Evolutionary conservation across 768 basidiomycete species (phyloP), one percentile per base, ranked within the genome.

Genomic region (Serendipita sp.): DNA sequence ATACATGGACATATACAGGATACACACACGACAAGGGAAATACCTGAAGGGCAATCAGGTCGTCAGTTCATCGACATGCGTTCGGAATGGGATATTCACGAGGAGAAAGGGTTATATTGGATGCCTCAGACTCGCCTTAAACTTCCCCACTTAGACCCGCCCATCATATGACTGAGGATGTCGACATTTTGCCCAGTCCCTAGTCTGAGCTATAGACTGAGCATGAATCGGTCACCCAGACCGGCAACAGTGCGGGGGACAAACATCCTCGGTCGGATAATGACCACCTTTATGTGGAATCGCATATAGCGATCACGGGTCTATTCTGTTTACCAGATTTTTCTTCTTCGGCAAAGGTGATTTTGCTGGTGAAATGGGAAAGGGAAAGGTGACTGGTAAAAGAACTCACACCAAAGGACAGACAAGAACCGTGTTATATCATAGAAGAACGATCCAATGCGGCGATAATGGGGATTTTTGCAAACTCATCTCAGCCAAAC

Each of bases 101-200:
- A 62, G 10, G 31, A n/a, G n/a, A 34, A 62, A 62, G 18, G 18
- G 13, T 15, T 10, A 31, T 34, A 18, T 6, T 23, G 40, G 10
- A 27, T 23, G 52, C 77, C 84, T 90, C 88, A 87, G 88, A 81
- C 88, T 91, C 88, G 88, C 88, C 88, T 91, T 91, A 78, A 80
- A 74, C 69, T 86, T 45, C 87, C 76, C 77, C 88, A 88, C 75
- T 67, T 84, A 75, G 84, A 83, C 79, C 88, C 86, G 69, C 69
- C 82, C 71, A 73, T 71, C 72, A 64, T 66, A 64, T 65, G 66
- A 66, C 65, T 72, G 69, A 68, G 74, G 44, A 64, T 50, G 44
- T 23, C 23, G 23, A 23, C 23, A 23, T 23, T 23, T 23, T 23
- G 23, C 23, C 23, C 23, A 23, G 23, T 23, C 23, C 23, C 23